phyloP scores from a whole-genome alignment of 2,329 filamentous ascomycete species.

The Pseudocercospora musae region DNA sequence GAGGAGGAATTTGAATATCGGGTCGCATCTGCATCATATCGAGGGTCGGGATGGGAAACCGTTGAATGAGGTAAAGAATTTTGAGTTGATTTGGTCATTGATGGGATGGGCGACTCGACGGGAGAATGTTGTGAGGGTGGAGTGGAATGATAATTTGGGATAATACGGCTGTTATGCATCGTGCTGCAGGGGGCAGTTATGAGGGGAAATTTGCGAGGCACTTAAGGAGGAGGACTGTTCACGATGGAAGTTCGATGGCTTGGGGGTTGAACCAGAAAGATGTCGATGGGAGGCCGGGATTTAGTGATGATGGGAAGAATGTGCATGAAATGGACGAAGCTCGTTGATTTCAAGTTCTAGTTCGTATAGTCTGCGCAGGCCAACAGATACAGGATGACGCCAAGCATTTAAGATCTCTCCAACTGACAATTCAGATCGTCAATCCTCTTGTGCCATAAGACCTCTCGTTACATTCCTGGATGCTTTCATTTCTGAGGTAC shows the following conservation, averaged over 20 bases:
- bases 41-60: constrained; percentile 35
- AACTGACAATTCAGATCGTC: background rate
- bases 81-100: constrained; percentile 37
- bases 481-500: background rate
- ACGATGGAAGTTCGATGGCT: background rate
- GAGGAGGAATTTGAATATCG: constrained; percentile 52
- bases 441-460: background rate
- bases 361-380: background rate
- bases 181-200: background rate
- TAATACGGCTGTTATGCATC: constrained; percentile 4
- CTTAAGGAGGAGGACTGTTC: background rate
- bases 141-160: constrained; percentile 40
- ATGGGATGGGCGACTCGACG: constrained; percentile 47
- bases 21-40: constrained; percentile 41
- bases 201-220: background rate
- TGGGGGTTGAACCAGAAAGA: background rate
- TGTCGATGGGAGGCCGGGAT: background rate
- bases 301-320: background rate
- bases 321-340: background rate
- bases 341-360: background rate
- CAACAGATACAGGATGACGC: background rate
- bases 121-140: constrained; percentile 45
- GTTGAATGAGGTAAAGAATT: constrained; percentile 30
- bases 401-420: background rate
- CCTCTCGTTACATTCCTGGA: too few relatives aligned